A percentile compares a stretch with the other conserved stretches of the same genome.
phyloP scores from a whole-genome alignment of 148 eudicot species.

The Cornus kousa region DNA sequence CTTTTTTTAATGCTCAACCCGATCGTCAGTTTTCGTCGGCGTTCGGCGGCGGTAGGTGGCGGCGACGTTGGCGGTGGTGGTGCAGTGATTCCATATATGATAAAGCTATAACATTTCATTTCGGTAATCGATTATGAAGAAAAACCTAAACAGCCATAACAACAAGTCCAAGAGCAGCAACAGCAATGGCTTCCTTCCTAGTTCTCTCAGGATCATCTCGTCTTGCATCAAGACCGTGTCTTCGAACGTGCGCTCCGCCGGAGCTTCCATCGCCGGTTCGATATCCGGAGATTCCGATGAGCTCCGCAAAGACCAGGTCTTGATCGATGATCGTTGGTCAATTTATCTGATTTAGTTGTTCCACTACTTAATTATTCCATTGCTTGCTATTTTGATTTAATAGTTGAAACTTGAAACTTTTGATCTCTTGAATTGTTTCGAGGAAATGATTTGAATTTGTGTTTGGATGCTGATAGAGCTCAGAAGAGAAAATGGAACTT shows the following conservation, averaged over 20 bases:
- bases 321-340: neutral
- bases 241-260: slow-evolving; percentile 86
- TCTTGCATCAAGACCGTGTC: slow-evolving; percentile 91
- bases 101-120: neutral
- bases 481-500: neutral
- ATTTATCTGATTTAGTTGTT: neutral
- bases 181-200: slow-evolving; percentile 62
- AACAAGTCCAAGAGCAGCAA: slow-evolving; percentile 23
- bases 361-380: neutral
- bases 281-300: slow-evolving; percentile 59
- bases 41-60: slow-evolving; percentile 18
- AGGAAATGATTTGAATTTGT: neutral
- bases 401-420: neutral
- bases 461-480: neutral
- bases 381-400: neutral
- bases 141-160: slow-evolving; percentile 10
- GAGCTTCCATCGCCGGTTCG: slow-evolving; percentile 79
- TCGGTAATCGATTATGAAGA: slow-evolving; percentile 58
- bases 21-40: slow-evolving; percentile 15
- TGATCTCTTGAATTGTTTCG: neutral
- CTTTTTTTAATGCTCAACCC: slow-evolving; percentile 17
- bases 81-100: slow-evolving; percentile 15
- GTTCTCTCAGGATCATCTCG: slow-evolving; percentile 75
- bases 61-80: slow-evolving; percentile 1
- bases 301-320: slow-evolving; percentile 83